These are phyloP conservation scores for Malassezia caprae DNA, from an alignment of 1,284 basidiomycete genomes.

Conservation along the genomic window DNA sequence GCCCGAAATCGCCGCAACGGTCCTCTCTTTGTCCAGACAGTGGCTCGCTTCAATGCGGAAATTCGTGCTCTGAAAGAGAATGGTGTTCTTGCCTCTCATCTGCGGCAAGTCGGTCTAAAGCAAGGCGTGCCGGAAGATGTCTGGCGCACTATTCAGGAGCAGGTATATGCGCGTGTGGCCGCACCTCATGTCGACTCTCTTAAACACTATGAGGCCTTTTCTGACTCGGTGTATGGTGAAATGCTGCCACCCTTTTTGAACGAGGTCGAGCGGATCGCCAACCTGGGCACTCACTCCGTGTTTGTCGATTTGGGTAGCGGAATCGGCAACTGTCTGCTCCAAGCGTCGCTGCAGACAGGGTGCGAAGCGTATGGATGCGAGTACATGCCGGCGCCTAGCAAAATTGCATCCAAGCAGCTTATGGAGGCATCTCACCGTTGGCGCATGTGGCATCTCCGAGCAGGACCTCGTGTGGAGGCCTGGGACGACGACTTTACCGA, in stretches of 20 bases:
- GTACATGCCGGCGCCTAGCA: constrained; percentile 52
- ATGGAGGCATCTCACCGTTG: constrained; percentile 51
- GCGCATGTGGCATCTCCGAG: constrained; percentile 52
- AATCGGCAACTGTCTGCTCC: constrained; percentile 55
- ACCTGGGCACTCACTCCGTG: constrained; percentile 42
- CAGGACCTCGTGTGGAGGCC: constrained; percentile 48
- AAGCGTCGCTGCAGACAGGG: constrained; percentile 54
- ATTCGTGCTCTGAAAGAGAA: constrained; percentile 48
- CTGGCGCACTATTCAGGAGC: constrained; percentile 53
- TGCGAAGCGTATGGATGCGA: constrained; percentile 53
- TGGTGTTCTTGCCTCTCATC: constrained; percentile 44
- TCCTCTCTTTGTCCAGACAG: constrained; percentile 50
- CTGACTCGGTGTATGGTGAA: constrained; percentile 50
- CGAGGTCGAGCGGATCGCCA: constrained; percentile 47
- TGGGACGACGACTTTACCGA: constrained; percentile 54
- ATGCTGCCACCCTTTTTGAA: constrained; percentile 49
- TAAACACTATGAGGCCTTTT: constrained; percentile 50
- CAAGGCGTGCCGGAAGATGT: constrained; percentile 45
- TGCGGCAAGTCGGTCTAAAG: constrained; percentile 31
- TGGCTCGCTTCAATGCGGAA: constrained; percentile 52
- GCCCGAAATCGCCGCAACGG: constrained; percentile 53
- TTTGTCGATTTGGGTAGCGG: constrained; percentile 55
- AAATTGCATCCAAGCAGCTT: constrained; percentile 52
- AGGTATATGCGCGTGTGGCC: constrained; percentile 54
- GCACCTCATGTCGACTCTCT: constrained; percentile 52